Conservation (phyloP, 331 rosid genomes). For the Quercus lobata region DNA sequence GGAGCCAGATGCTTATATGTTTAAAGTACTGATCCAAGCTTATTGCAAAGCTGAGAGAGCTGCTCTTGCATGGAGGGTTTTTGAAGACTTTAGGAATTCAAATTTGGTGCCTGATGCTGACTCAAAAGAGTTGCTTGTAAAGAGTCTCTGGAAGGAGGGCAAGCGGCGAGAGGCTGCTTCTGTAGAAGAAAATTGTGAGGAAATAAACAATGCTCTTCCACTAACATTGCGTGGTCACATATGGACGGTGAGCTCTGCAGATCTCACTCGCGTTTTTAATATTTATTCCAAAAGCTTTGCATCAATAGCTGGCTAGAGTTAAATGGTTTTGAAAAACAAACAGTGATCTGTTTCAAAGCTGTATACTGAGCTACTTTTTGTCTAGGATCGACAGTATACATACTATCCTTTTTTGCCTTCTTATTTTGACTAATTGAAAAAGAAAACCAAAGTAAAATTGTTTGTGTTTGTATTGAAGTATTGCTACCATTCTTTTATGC, state of each 20-base stretch:
- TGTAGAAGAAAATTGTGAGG: conserved; percentile 64
- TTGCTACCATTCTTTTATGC: neutral
- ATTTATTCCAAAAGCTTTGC: conserved; percentile 55
- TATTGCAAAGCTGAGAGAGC: conserved; percentile 77
- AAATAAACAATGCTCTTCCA: conserved; percentile 44
- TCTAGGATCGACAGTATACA: neutral
- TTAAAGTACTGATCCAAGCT: conserved; percentile 65
- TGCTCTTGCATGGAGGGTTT: conserved; percentile 64
- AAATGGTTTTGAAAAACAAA: neutral
- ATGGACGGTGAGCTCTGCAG: conserved; percentile 71
- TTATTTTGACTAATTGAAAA: neutral
- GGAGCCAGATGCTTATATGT: conserved; percentile 65
- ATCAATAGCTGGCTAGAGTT: conserved; percentile 27
- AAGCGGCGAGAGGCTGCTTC: conserved; percentile 77
- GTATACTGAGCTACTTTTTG: neutral
- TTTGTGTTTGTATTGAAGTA: neutral
- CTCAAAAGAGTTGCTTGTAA: conserved; percentile 77
- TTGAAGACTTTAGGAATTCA: conserved; percentile 63
- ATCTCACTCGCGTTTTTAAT: conserved; percentile 53
- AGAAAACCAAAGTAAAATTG: neutral
- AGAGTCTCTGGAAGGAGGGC: conserved; percentile 87
- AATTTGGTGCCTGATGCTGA: conserved; percentile 53
- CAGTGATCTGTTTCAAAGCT: neutral
- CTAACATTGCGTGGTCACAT: conserved; percentile 54
- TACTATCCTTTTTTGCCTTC: neutral